These are phyloP conservation scores for Calonectria leucothoes DNA, from an alignment of 2,329 filamentous ascomycete genomes.

Conservation along the genomic window DNA sequence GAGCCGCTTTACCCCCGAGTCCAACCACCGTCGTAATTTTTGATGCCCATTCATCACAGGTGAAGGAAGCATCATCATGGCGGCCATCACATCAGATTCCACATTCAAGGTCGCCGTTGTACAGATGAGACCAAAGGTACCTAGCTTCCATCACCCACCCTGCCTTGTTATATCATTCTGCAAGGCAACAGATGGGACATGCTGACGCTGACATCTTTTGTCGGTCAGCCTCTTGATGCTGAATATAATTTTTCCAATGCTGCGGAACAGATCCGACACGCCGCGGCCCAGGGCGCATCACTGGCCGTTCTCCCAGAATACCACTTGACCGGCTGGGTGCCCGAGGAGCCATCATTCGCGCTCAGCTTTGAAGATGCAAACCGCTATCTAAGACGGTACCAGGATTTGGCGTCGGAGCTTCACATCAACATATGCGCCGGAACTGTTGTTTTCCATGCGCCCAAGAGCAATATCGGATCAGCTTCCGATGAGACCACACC, in stretches of 20 bases:
- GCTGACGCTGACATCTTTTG: constrained; percentile 5
- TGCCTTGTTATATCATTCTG: neutral
- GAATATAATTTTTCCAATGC: constrained; percentile 34
- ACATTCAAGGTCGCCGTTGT: constrained; percentile 35
- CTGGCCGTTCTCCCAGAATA: constrained; percentile 77
- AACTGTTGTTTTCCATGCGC: constrained; percentile 70
- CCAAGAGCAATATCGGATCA: constrained; percentile 55
- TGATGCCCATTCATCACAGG: neutral
- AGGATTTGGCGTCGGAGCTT: constrained; percentile 71
- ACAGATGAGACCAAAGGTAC: constrained; percentile 37
- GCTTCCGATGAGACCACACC: constrained; percentile 17
- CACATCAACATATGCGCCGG: constrained; percentile 78
- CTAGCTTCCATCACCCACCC: too few species aligned
- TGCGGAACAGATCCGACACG: constrained; percentile 28
- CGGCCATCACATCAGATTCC: constrained; percentile 10
- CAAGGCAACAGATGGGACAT: neutral
- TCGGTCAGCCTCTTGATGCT: constrained; percentile 33
- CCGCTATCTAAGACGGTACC: constrained; percentile 69
- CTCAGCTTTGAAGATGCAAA: constrained; percentile 62
- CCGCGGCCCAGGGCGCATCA: constrained; percentile 40
- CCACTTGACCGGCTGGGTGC: constrained; percentile 79
- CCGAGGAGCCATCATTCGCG: constrained; percentile 70
- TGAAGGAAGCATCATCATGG: constrained; percentile 23
- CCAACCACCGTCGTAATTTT: neutral
- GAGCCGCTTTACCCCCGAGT: neutral